Evolutionary conservation across 805 yeast genomes (phyloP).

Genomic region (Candida khao-thaluensis): DNA sequence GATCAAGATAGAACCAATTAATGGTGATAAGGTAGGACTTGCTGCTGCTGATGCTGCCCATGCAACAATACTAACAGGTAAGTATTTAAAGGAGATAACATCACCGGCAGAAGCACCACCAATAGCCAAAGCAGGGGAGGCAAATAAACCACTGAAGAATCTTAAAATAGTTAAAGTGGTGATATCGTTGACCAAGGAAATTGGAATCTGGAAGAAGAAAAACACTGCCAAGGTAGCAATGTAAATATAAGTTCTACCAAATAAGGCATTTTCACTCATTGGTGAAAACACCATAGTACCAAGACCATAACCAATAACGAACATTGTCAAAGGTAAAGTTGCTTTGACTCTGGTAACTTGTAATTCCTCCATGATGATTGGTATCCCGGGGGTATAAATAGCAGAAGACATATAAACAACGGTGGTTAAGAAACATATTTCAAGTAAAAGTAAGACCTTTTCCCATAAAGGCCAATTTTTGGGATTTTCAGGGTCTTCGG

Average conservation of each 20-base stretch:
- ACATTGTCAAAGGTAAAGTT: constrained; percentile 66
- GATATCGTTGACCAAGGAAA: constrained; percentile 62
- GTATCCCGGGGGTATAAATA: constrained; percentile 62
- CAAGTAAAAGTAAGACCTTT: constrained; percentile 65
- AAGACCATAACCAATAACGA: constrained; percentile 63
- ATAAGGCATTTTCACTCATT: constrained; percentile 62
- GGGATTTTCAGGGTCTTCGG: constrained; percentile 63
- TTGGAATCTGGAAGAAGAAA: constrained; percentile 72
- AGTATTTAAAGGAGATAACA: constrained; percentile 41
- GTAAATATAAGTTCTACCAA: constrained; percentile 67
- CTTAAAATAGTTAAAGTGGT: constrained; percentile 63
- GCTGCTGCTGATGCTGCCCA: constrained; percentile 56
- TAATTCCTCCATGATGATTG: constrained; percentile 48
- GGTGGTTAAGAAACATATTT: constrained; percentile 61
- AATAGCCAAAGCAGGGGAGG: constrained; percentile 80
- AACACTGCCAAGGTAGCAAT: constrained; percentile 59
- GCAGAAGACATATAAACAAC: constrained; percentile 77
- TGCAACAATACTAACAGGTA: constrained; percentile 46
- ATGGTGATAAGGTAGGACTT: constrained; percentile 58
- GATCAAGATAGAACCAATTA: constrained; percentile 52
- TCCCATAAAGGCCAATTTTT: constrained; percentile 64
- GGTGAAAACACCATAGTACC: constrained; percentile 76
- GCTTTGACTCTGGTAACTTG: constrained; percentile 58
- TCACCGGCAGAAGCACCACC: constrained; percentile 85
- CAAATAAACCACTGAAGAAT: constrained; percentile 71